Percentiles rank a stretch among this genome's conserved stretches.
Evolutionary conservation across 352 stramenopile genomes (phyloP).

Genomic region (Pseudoperonospora humuli): DNA sequence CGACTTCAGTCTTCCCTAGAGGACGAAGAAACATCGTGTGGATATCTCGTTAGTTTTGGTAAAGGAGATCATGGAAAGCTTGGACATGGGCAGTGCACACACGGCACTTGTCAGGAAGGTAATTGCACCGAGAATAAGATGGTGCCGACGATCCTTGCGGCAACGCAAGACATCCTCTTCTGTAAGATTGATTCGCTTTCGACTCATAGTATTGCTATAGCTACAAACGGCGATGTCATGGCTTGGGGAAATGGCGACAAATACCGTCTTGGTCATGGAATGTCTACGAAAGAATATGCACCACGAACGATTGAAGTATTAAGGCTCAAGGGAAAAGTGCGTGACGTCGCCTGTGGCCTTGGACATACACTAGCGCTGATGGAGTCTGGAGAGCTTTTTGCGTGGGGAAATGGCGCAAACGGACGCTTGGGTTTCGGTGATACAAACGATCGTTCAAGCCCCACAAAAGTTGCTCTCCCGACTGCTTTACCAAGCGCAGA

Average conservation of each 20-base stretch:
- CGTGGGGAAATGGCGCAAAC: constrained; percentile 84
- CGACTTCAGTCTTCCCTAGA: constrained; percentile 7
- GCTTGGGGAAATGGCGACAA: constrained; percentile 83
- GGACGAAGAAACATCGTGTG: constrained; percentile 24
- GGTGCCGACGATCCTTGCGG: constrained; percentile 49
- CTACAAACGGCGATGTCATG: constrained; percentile 52
- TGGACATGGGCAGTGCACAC: constrained; percentile 63
- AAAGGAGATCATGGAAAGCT: constrained; percentile 83
- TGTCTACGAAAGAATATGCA: constrained; percentile 60
- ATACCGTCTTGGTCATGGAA: constrained; percentile 69
- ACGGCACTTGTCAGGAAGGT: constrained; percentile 51
- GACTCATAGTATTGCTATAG: constrained; percentile 74
- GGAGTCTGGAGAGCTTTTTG: constrained; percentile 56
- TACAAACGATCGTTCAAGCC: constrained; percentile 55
- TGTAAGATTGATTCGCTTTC: constrained; percentile 76
- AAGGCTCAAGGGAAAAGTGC: constrained; percentile 44
- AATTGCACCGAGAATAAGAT: constrained; percentile 84
- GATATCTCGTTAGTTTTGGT: constrained; percentile 76
- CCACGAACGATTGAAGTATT: constrained; percentile 58
- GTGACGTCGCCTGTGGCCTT: constrained; percentile 53
- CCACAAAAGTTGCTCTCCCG: constrained; percentile 26
- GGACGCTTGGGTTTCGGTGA: constrained; percentile 74
- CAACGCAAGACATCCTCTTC: constrained; percentile 43
- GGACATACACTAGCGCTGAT: constrained; percentile 60
- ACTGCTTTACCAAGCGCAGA: not conserved